Base-by-base conservation (phyloP, 2,329 filamentous ascomycete genomes). In the Fusarium gaditjirri region DNA sequence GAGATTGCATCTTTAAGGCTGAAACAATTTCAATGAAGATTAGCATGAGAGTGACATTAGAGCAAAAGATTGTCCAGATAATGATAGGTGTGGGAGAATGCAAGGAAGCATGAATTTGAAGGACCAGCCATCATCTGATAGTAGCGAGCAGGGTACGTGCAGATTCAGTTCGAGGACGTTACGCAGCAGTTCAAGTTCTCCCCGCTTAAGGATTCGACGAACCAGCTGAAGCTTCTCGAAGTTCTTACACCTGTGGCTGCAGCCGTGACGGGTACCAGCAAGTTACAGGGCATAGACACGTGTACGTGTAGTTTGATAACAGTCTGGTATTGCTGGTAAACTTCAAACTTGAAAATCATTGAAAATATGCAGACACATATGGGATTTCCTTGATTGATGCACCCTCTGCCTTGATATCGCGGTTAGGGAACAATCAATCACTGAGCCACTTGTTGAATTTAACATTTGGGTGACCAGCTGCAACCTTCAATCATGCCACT, bases 251-350 rank as follows among this genome's bases (percentile, higher is more conserved):
- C 50, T 68, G 57, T 68, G 67, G 53, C 57, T 67, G 52, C 44
- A 61, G 58, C 61, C 67, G 50, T 68, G 41, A 50, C 62, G 67
- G 70, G 70, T 71, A 47, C 58, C 57, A 73, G 62, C 71, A 73
- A 50, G 42, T 57, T 52, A n/a, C 70, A 71, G 58, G 29, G 58
- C 29, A 50, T 44, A 61, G 36, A 73, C 50, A 53, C 49, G 49
- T 71, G 62, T 68, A 71, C 66, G 57, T 71, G 62, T 65, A 65
- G 44, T 46, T 68, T 58, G 46, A 63, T 56, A 52, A 42, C 17
- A 61, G 35, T 41, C 53, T 70, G 44, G 25, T 31, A 50, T 50
- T 19, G 39, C 36, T 70, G 35, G 61, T 38, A 29, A 54, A 70
- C 41, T 25, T 58, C 44, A 58, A 56, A 63, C 61, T 31, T 50